Base-by-base conservation (phyloP, 352 stramenopile genomes). In the Globisporangium middletonii region DNA sequence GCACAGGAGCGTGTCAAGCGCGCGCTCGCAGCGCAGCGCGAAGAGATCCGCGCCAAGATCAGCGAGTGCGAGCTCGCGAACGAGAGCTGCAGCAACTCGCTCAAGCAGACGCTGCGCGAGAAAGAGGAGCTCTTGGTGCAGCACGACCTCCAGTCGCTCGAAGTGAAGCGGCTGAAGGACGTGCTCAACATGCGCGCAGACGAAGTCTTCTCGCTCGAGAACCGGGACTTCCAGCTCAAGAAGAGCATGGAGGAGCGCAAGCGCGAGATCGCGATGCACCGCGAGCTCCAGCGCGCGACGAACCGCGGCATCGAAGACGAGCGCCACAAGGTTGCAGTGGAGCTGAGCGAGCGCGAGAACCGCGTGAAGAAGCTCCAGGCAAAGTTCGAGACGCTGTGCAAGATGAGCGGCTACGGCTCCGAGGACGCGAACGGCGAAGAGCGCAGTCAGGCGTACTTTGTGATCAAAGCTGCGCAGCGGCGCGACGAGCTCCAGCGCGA, bases 191-290 rank as follows among this genome's bases (percentile, higher is more conserved):
- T 81, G 55, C 82, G 86, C 13, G 79, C 91, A 2, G 92, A 98
- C 62, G 86, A 96, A 60, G 89, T 99, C 3, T 97, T 94, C 53
- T 92, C 82, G 13, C 77, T 99, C 37, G 95, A 98, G 70, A 97
- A 98, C 65, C 81, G 86, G 42, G 94, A 96, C 66, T 94, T 96
- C 59, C 90, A 97, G 66, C 72, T 98, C 45, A 83, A 88, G 65
- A 92, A 98, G 63, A 97, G 83, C 65, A 98, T 98, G 83, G 78
- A 97, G 61, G 89, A 98, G 55, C 89, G 92, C 49, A 97, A 97
- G 62, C 86, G 90, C 44, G 88, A 97, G 63, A 97, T 97, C 37
- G 60, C 71, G 18, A 77, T 89, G 57, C 79, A 97, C 56, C 80
- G 81, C 55, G 92, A 98, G 64, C 71, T 98, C 33, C 92, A 98